Evolutionary conservation across 148 eudicot genomes (phyloP).

Genomic region (Rheum nobile): DNA sequence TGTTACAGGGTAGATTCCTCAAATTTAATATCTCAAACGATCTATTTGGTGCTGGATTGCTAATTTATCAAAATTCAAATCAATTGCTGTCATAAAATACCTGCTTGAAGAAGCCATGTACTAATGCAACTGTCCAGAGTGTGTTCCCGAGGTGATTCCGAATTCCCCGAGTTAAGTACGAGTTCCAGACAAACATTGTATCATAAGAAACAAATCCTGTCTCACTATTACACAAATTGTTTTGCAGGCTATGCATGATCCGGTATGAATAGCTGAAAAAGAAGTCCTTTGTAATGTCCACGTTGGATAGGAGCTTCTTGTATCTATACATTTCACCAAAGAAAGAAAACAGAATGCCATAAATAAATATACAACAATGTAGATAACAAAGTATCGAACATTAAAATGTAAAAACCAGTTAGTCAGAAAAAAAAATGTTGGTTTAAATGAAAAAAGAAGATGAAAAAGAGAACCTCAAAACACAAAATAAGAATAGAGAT

Average conservation of each 20-base stretch:
- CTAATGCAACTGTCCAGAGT: constrained; percentile 81
- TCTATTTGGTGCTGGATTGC: not conserved
- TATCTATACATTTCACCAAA: constrained; percentile 60
- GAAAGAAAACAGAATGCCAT: constrained; percentile 30
- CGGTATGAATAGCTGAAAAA: constrained; percentile 93
- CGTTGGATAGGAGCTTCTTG: constrained; percentile 85
- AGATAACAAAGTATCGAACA: not conserved
- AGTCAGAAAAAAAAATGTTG: not conserved
- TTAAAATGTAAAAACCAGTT: not conserved
- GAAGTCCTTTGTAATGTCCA: constrained; percentile 99
- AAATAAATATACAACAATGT: constrained; percentile 25
- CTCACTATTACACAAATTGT: constrained; percentile 48
- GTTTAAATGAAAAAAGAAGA: constrained; percentile 3
- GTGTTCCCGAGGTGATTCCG: constrained; percentile 61
- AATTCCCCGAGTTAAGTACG: constrained; percentile 65
- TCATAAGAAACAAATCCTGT: constrained; percentile 54
- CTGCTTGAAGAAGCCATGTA: constrained; percentile 93
- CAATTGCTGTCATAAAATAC: constrained; percentile 19
- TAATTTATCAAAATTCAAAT: not conserved
- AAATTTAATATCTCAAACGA: not conserved
- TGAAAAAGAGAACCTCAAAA: constrained; percentile 9
- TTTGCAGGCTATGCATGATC: constrained; percentile 92
- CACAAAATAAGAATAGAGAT: not conserved
- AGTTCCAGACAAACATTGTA: constrained; percentile 96
- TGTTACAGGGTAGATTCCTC: not conserved